Evolutionary conservation across 306 rosid genomes (phyloP), one percentile per base, ranked within the genome.

Genomic region (Quercus engelmannii): DNA sequence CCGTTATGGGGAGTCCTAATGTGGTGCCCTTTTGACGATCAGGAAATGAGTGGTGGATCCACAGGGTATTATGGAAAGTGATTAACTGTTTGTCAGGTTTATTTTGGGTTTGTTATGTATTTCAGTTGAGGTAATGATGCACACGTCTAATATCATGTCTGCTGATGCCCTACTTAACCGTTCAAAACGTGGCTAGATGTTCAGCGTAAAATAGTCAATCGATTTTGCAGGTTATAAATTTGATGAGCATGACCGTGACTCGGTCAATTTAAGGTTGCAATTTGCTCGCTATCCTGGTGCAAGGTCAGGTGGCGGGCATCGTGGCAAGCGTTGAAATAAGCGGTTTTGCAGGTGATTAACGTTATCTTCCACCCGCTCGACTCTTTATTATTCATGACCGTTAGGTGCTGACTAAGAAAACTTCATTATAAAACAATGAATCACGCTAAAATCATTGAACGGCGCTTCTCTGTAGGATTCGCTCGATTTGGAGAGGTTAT

Each of bases 151-250:
- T 86, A 78, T 83, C 85, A 77, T 83, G 56, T 86, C 79, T 85
- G 64, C 78, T 85, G 89, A 81, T 86, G 79, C 83, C 90, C 85
- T 85, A 76, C 77, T 85, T 85, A 85, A 77, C 83, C 87, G 81
- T 83, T 77, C 79, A 81, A 85, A 87, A 82, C 83, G 83, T 74
- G 80, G 75, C 79, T 80, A 81, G 89, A 87, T 78, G 87, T 86
- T 86, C 84, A 74, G 83, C 91, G 89, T 92, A 79, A 91, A 91
- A 79, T 89, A 84, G 88, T 90, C 83, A 63, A 82, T 95, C 90
- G 85, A 88, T 95, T 92, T 92, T 95, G 99, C 99, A 95, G 99
- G 99, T 95, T 95, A 95, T 93, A 90, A 86, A 83, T 95, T 95
- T 41, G 99, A 92, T 33, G 99, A 94, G 86, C 92, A 87, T 87